Evolutionary conservation across 805 yeast species (phyloP), one percentile per base, ranked within the genome.

Genomic region (Myxozyma neotropica): DNA sequence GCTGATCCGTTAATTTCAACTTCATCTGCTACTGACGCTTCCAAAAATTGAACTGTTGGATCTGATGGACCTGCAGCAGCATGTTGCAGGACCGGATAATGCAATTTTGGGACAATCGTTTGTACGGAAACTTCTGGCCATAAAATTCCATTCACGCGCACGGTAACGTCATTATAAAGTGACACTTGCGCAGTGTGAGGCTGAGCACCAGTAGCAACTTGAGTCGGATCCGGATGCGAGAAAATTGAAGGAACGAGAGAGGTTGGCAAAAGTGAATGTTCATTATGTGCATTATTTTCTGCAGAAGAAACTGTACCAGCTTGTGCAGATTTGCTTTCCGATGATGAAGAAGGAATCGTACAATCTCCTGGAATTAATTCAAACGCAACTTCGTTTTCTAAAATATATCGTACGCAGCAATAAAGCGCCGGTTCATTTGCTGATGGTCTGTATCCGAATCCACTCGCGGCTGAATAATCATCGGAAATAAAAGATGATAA

Each of bases 111-210:
- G 23, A 58, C 68, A 33, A 64, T 55, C 15, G 77, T 75, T 48
- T 83, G 83, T 39, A 81, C 77, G 0, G 84, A 78, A 1, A 83
- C 83, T 68, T 85, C 89, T 26, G 84, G 81, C 91, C 91, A 86
- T 13, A 81, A 78, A 23, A 86, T 79, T 23, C 89, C 89, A 67
- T 86, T 86, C 3, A 86, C 89, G 5, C 67, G 59, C 8, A 69
- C 72, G 3, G 64, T 46, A 17, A 72, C 50, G n/a, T 58, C 65
- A 42, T 49, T 44, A 33, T 61, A 63, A 13, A 54, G 45, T 26
- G 62, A 54, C 2, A 58, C 55, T 33, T 44, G 57, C 1, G 35
- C 19, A 15, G 52, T 21, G 8, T 40, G 52, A 19, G 44, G 35
- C 17, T 39, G 56, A 12, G 57, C 13, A 4, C 54, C 45, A 8